Percentiles rank a stretch among this genome's conserved stretches.
These are phyloP conservation scores for Saccharomycopsis microspora DNA, from an alignment of 805 yeast genomes.

Conservation along the genomic window DNA sequence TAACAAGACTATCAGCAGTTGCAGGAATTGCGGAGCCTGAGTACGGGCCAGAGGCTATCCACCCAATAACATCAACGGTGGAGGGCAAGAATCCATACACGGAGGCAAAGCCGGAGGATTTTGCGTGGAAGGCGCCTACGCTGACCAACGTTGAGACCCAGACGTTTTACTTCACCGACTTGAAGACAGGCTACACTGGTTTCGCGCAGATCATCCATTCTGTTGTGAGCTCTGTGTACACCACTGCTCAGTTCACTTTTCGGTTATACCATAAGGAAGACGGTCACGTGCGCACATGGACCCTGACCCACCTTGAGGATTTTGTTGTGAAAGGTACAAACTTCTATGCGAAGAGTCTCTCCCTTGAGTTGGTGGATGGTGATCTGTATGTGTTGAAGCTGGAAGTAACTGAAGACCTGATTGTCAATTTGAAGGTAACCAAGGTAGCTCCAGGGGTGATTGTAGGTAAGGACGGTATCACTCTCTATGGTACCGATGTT, in stretches of 20 bases:
- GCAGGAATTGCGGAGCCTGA: conserved; percentile 98
- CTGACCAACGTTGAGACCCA: conserved; percentile 93
- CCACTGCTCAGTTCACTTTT: conserved; percentile 91
- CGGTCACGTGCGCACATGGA: conserved; percentile 61
- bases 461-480: conserved; percentile 80
- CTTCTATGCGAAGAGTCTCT: conserved; percentile 67
- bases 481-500: conserved; percentile 76
- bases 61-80: conserved; percentile 60
- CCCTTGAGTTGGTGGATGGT: conserved; percentile 50
- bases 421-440: conserved; percentile 55
- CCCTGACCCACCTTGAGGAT: conserved; percentile 80
- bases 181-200: conserved; percentile 55
- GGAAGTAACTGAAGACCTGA: conserved; percentile 55
- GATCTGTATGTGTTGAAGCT: conserved; percentile 45
- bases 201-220: conserved; percentile 95
- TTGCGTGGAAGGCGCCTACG: conserved; percentile 61
- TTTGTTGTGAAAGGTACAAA: conserved; percentile 62
- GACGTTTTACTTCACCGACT: conserved; percentile 72
- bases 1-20: conserved; percentile 65
- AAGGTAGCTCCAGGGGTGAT: conserved; percentile 71
- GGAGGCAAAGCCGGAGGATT: conserved; percentile 52
- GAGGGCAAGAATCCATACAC: conserved; percentile 46
- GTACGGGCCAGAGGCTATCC: conserved; percentile 87
- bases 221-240: conserved; percentile 67
- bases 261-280: conserved; percentile 50